Base-by-base conservation (phyloP, 257 asterid species). In the Knoxia roxburghii region DNA sequence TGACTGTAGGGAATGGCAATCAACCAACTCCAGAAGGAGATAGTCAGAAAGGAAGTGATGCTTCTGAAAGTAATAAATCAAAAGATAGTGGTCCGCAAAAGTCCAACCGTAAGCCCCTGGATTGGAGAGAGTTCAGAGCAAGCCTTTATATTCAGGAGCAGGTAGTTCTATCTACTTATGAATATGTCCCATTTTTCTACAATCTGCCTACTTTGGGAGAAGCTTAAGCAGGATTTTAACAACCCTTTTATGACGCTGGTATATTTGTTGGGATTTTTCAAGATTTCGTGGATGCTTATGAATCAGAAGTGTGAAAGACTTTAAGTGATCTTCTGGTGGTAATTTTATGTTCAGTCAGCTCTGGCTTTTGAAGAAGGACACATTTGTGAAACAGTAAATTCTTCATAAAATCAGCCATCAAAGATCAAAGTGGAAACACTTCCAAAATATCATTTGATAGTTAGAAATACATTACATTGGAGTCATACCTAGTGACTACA, bases 61-160 rank as follows among this genome's bases (percentile, higher is more conserved):
- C 87, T 61, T 62, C 90, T 50, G 86, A 74, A 74, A 80, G 68
- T 64, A 78, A 85, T 72, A 75, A 74, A 76, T 77, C 88, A 30
- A 79, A 83, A 48, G 81, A 85, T 61, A 46, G 76, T 62, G 74
- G 82, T 70, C 71, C 86, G 21, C 84, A 74, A 63, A 83, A 81
- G 61, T 49, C 88, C 55, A 81, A 75, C 39, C 78, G 27, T 61
- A 86, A 90, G 70, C 90, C 95, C 53, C 80, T 70, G 68, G 95
- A 86, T 75, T 93, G 85, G 85, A 78, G 85, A 72, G 85, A 81
- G 62, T 81, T 81, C 63, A 76, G 85, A 68, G 90, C 95, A 24
- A 60, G 72, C 65, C 84, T 64, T 48, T 73, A 63, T 76, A 74
- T 71, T 66, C 79, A 67, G 70, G 85, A 78, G 61, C 83, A 72